Conservation (phyloP, 176 grass and related monocot species). For the Alopecurus myosuroides region DNA sequence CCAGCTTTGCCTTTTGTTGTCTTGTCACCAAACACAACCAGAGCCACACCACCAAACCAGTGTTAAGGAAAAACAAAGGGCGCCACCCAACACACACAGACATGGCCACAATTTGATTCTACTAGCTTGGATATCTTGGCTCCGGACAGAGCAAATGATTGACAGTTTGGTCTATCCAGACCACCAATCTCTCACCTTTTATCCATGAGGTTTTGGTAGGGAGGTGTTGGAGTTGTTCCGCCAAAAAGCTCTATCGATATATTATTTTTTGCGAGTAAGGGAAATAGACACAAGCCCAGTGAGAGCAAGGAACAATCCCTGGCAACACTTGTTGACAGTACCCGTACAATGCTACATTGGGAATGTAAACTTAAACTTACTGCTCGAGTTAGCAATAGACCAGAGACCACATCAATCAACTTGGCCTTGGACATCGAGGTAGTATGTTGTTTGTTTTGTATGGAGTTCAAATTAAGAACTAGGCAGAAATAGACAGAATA, state of each 20-base stretch:
- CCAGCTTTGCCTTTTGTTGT: constrained; percentile 6
- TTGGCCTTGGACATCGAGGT: background rate
- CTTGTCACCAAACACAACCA: constrained; percentile 27
- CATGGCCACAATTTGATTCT: background rate
- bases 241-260: no score
- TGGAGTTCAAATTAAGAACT: background rate
- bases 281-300: background rate
- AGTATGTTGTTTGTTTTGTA: constrained; percentile 5
- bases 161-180: background rate
- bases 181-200: background rate
- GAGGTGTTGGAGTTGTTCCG: constrained; percentile 21
- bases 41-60: background rate
- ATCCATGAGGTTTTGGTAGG: background rate
- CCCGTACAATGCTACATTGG: background rate
- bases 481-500: background rate
- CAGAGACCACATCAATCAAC: background rate
- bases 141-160: background rate
- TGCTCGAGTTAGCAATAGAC: background rate
- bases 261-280: no score
- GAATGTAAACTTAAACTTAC: background rate
- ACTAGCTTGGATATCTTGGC: background rate
- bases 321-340: background rate
- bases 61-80: background rate
- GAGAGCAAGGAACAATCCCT: constrained; percentile 2
- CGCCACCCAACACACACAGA: background rate